Conservation (phyloP, 441 rosid genomes). For the Daphne laureola region DNA sequence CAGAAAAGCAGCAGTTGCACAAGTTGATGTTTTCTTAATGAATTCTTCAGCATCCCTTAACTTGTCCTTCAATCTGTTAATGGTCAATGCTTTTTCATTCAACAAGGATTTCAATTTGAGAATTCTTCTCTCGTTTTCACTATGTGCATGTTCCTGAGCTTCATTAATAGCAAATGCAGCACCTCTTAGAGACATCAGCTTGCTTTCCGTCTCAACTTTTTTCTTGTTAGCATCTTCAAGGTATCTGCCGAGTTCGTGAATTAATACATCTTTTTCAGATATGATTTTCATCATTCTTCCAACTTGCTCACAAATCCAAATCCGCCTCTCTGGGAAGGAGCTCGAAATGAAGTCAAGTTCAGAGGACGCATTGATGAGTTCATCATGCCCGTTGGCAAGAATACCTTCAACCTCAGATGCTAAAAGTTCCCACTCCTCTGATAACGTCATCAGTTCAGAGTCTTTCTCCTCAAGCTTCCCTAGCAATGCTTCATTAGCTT, state of each 20-base stretch:
- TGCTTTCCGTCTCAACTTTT: slow-evolving; percentile 65
- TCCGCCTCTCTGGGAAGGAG: slow-evolving; percentile 71
- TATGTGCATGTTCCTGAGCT: slow-evolving; percentile 81
- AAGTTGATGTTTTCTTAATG: slow-evolving; percentile 43
- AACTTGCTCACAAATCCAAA: slow-evolving; percentile 90
- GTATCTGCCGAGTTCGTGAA: slow-evolving; percentile 78
- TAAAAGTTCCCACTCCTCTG: slow-evolving; percentile 76
- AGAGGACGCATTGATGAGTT: slow-evolving; percentile 60
- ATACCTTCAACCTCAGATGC: slow-evolving; percentile 72
- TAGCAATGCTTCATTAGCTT: slow-evolving; percentile 51
- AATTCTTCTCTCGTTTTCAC: slow-evolving; percentile 67
- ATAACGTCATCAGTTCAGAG: slow-evolving; percentile 40
- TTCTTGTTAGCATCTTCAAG: slow-evolving; percentile 79
- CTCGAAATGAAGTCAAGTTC: slow-evolving; percentile 66
- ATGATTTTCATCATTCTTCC: slow-evolving; percentile 54
- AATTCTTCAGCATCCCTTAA: slow-evolving; percentile 46
- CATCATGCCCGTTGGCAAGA: slow-evolving; percentile 65
- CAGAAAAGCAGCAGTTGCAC: slow-evolving; percentile 83
- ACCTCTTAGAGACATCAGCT: slow-evolving; percentile 83
- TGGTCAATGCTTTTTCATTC: slow-evolving; percentile 35
- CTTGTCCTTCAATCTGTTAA: slow-evolving; percentile 49
- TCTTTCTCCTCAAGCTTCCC: slow-evolving; percentile 58
- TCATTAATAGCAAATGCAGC: slow-evolving; percentile 82
- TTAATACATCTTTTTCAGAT: slow-evolving; percentile 66
- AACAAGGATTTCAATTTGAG: slow-evolving; percentile 48